Evolutionary conservation across 169 alveolate genomes (phyloP), one percentile per base, ranked within the genome.

Genomic region (Plasmodium relictum): DNA sequence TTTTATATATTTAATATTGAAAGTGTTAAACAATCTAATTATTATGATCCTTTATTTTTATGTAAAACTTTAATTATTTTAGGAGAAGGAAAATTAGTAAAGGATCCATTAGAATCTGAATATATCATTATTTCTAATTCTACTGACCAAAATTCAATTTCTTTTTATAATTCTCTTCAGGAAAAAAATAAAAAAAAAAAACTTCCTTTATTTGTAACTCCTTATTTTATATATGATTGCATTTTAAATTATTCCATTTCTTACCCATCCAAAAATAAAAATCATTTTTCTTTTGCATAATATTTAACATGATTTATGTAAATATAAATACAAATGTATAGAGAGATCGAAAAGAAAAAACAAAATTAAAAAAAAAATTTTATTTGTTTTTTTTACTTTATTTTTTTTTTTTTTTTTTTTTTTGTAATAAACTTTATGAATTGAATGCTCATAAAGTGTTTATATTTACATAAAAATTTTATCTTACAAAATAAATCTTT

Each of bases 1-100:
- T 94, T 94, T 44, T 92, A 76, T 59, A 88, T 94, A 6, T 74
- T 92, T 41, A 94, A 94, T 22, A 78, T 78, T 44, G 80, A 56
- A 22, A 78, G 71, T 71, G 62, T 73, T 54, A 87, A 44, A 74
- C 78, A 61, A 52, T 86, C 87, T 26, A 73, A 86, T 88, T 78
- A 78, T 50, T 78, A 78, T 56, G 76, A 78, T 65, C 71, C 89
- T 1, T 39, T 78, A 65, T 78, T 78, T 78, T 26, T 78, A 31
- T 78, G 89, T 65, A 87, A 90, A 72, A 50, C 92, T 58, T 73
- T 94, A 52, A 88, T 94, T 16, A 73, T 78, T 48, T 73, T 94
- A 71, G 96, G 96, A 12, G 92, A 90, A 45, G 96, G 96, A 16
- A 92, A 86, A 6, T 16, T 94, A 12, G 96, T 94, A 9, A 22